These are phyloP conservation scores for Myriangium duriaei DNA, from an alignment of 2,329 filamentous ascomycete species.

Conservation along the genomic window DNA sequence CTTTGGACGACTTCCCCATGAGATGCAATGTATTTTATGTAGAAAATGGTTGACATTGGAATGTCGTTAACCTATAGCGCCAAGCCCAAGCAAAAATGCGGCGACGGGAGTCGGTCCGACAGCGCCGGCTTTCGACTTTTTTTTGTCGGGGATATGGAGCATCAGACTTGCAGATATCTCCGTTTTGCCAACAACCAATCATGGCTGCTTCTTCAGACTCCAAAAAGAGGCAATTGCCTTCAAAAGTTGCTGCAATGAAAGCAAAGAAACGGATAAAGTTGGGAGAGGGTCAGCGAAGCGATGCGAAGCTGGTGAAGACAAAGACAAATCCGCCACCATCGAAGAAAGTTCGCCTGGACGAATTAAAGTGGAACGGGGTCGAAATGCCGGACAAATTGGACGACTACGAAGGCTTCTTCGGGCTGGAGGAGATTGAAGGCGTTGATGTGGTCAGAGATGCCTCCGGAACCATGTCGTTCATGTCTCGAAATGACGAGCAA, in stretches of 20 bases:
- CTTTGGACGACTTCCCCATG: slow-evolving; percentile 74
- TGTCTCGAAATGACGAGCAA: slow-evolving; percentile 16
- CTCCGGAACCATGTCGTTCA: slow-evolving; percentile 38
- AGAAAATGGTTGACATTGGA: no score
- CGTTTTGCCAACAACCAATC: not conserved
- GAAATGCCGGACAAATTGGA: slow-evolving; percentile 62
- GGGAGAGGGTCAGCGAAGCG: not conserved
- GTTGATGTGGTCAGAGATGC: slow-evolving; percentile 61
- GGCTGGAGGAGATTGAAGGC: slow-evolving; percentile 80
- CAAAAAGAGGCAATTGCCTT: slow-evolving; percentile 26
- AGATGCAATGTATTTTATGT: no score
- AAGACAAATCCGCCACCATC: slow-evolving; percentile 9
- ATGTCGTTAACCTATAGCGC: no score
- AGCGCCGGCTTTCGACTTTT: no score
- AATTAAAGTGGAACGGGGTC: slow-evolving; percentile 52
- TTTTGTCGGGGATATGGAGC: no score
- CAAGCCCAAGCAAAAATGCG: no score
- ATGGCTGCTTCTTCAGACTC: slow-evolving; percentile 9
- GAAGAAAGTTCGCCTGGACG: slow-evolving; percentile 32
- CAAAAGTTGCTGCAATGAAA: slow-evolving; percentile 29
- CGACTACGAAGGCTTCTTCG: slow-evolving; percentile 88
- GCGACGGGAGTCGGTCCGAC: no score
- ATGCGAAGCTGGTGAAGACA: not conserved
- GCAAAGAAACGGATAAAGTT: slow-evolving; percentile 32
- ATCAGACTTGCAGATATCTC: not conserved